Evolutionary conservation across 371 early-diverging fungal genomes (phyloP).

Genomic region (Apophysomyces elegans): DNA sequence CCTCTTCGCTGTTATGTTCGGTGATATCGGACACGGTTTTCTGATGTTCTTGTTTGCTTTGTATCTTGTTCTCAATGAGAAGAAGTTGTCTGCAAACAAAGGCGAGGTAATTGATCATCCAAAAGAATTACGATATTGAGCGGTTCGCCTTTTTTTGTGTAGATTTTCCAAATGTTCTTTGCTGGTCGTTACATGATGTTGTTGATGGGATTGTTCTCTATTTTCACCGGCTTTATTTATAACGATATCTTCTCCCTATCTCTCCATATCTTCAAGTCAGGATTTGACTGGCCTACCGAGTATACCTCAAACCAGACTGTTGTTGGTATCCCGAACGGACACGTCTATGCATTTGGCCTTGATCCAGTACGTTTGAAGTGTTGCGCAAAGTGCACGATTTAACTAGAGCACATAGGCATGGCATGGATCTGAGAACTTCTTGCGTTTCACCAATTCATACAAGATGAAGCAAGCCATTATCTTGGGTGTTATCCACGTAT

Average conservation of each 20-base stretch:
- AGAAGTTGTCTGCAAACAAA: constrained; percentile 69
- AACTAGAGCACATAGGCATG: constrained; percentile 66
- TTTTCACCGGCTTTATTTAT: constrained; percentile 98
- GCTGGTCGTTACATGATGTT: constrained; percentile 98
- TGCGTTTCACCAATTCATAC: constrained; percentile 98
- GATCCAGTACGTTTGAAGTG: constrained; percentile 64
- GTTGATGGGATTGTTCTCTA: constrained; percentile 96
- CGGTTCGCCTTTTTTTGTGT: background rate
- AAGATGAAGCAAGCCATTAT: constrained; percentile 99
- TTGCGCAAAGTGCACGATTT: too few relatives aligned
- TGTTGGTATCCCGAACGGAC: constrained; percentile 45
- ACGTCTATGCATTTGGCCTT: constrained; percentile 76
- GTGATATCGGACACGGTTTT: constrained; percentile 99
- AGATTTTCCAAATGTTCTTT: constrained; percentile 91
- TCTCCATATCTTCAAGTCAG: constrained; percentile 77
- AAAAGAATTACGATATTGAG: constrained; percentile 1
- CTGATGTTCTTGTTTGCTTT: constrained; percentile 80
- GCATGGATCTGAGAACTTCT: constrained; percentile 93
- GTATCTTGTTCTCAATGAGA: constrained; percentile 85
- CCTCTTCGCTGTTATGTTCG: constrained; percentile 99
- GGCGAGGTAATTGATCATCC: constrained; percentile 65
- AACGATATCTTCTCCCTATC: constrained; percentile 96
- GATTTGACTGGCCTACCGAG: constrained; percentile 70
- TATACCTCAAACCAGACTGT: constrained; percentile 50
- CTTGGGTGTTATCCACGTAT: constrained; percentile 94